These are phyloP conservation scores for Fomitopsis pulvina DNA, from an alignment of 768 basidiomycete species.

Conservation along the genomic window DNA sequence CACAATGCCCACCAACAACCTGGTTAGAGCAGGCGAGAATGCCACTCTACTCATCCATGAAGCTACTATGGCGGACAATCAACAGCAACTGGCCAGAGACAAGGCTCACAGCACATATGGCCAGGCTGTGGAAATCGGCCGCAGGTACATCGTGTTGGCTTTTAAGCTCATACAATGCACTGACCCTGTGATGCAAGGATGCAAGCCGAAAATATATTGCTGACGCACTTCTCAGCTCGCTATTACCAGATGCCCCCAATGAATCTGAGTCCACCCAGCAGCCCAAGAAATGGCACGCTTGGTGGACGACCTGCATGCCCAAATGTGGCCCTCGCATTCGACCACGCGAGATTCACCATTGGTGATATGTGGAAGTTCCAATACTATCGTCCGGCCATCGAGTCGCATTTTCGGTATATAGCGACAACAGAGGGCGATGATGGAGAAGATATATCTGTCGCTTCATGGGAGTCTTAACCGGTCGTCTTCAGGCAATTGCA, in stretches of 20 bases:
- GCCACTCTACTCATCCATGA: conserved; percentile 96
- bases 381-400: conserved; percentile 67
- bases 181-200: conserved; percentile 58
- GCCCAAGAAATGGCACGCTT: conserved; percentile 19
- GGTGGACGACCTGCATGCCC: conserved; percentile 19
- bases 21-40: too few species aligned
- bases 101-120: conserved; percentile 91
- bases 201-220: conserved; percentile 76
- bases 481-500: too few species aligned
- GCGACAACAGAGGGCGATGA: conserved; percentile 32
- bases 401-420: conserved; percentile 52
- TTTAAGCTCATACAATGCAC: background rate
- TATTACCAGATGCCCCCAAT: conserved; percentile 82
- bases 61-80: conserved; percentile 86
- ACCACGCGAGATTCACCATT: conserved; percentile 65
- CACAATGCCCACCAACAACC: too few species aligned
- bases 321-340: conserved; percentile 71
- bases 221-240: conserved; percentile 93
- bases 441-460: conserved; percentile 10
- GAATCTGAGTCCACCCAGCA: conserved; percentile 6
- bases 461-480: background rate
- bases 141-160: conserved; percentile 45
- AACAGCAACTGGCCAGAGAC: conserved; percentile 57
- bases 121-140: conserved; percentile 77
- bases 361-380: conserved; percentile 83